phyloP scores from a whole-genome alignment of 129 eudicot genomes.

The Escallonia herrerae region DNA sequence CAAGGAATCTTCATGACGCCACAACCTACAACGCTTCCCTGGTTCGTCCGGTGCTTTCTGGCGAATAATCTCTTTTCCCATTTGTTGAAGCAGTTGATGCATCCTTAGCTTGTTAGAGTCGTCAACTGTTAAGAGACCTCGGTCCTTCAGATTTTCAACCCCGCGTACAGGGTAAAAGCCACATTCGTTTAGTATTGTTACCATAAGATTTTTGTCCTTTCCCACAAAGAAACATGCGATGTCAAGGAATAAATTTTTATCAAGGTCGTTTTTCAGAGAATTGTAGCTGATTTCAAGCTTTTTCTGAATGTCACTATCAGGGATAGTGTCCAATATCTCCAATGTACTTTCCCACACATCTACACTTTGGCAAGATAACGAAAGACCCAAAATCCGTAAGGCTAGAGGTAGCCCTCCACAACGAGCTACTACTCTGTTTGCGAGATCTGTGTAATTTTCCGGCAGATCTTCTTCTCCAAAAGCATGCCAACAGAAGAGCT shows the following conservation, averaged over 20 bases:
- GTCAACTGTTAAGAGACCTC: constrained; percentile 5
- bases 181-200: constrained; percentile 5
- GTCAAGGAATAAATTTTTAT: constrained; percentile 7
- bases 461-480: no score
- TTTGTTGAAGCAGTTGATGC: constrained; percentile 11
- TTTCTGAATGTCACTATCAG: no score
- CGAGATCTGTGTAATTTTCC: no score
- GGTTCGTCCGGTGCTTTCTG: background rate
- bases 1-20: background rate
- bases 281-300: no score
- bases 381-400: constrained; percentile 6
- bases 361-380: constrained; percentile 1
- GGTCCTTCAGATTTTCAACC: background rate
- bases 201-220: background rate
- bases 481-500: no score
- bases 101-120: constrained; percentile 7
- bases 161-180: constrained; percentile 1
- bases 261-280: no score
- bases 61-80: constrained; percentile 19
- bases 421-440: background rate
- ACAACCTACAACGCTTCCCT: constrained; percentile 12
- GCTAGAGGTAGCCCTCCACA: constrained; percentile 14
- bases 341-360: constrained; percentile 1
- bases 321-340: no score
- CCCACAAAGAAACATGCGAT: constrained; percentile 13